A percentile compares a stretch with the other conserved stretches of the same genome.
These are phyloP conservation scores for Umbelopsis sp. DNA, from an alignment of 371 early-diverging fungal species.

Conservation along the genomic window DNA sequence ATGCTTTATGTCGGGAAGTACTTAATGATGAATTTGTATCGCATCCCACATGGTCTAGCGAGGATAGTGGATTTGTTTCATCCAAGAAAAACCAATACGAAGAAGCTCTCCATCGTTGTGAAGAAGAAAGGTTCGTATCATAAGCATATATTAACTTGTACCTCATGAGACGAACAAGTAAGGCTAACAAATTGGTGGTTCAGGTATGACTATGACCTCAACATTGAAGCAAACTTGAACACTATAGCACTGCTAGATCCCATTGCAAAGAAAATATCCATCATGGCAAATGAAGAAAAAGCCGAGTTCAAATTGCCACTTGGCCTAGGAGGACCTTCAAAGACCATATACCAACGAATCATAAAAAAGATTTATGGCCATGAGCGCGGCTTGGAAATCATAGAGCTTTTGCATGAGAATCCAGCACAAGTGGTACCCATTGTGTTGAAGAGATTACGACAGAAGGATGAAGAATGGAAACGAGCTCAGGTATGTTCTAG, in stretches of 20 bases:
- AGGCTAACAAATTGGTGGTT: conserved; percentile 49
- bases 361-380: conserved; percentile 91
- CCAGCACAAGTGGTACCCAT: conserved; percentile 95
- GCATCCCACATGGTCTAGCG: conserved; percentile 95
- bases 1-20: conserved; percentile 89
- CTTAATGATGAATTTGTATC: conserved; percentile 96
- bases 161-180: conserved; percentile 76
- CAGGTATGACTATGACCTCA: conserved; percentile 90
- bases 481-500: conserved; percentile 52
- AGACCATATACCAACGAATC: conserved; percentile 84
- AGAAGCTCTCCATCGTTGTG: conserved; percentile 95
- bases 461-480: conserved; percentile 97
- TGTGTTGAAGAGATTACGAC: conserved; percentile 91
- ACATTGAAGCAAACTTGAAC: conserved; percentile 92
- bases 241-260: conserved; percentile 91
- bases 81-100: conserved; percentile 95
- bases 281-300: conserved; percentile 83
- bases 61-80: conserved; percentile 92
- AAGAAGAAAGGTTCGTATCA: conserved; percentile 84
- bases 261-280: conserved; percentile 67
- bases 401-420: conserved; percentile 91
- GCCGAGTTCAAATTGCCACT: conserved; percentile 67
- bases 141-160: not conserved
- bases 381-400: conserved; percentile 87
- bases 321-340: conserved; percentile 86